Percentiles rank a stretch among this genome's conserved stretches.
Evolutionary conservation across 2,329 filamentous ascomycete species (phyloP).

Genomic region (Aspergillus tamarii): DNA sequence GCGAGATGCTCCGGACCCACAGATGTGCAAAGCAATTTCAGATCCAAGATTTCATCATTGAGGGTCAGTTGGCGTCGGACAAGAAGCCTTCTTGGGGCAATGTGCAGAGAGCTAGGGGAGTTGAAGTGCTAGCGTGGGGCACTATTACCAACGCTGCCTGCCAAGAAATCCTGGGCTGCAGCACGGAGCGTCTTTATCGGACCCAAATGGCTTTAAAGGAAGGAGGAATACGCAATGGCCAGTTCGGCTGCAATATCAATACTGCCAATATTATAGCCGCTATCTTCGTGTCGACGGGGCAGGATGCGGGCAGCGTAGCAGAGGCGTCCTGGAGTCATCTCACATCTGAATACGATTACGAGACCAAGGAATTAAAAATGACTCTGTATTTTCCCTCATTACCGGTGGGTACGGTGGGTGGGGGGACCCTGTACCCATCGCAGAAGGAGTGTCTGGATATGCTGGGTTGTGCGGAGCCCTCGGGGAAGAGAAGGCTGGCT

Average conservation of each 20-base stretch:
- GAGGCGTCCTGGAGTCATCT: slow-evolving; percentile 28
- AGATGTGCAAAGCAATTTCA: not conserved
- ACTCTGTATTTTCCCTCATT: slow-evolving; percentile 31
- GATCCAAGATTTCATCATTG: slow-evolving; percentile 17
- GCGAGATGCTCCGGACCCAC: slow-evolving; percentile 14
- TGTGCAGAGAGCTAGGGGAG: slow-evolving; percentile 24
- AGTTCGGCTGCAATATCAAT: slow-evolving; percentile 24
- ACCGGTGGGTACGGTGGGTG: slow-evolving; percentile 30
- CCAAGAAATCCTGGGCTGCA: slow-evolving; percentile 22
- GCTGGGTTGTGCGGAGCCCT: slow-evolving; percentile 25
- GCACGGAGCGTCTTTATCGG: slow-evolving; percentile 18
- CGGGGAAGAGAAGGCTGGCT: slow-evolving; percentile 29
- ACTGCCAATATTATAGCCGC: slow-evolving; percentile 25
- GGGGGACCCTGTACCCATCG: slow-evolving; percentile 27
- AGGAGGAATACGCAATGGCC: slow-evolving; percentile 22
- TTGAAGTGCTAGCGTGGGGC: slow-evolving; percentile 32
- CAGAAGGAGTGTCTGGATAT: slow-evolving; percentile 31
- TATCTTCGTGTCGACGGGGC: slow-evolving; percentile 30
- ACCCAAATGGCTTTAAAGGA: slow-evolving; percentile 16
- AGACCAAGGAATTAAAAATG: slow-evolving; percentile 24
- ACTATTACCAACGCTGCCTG: slow-evolving; percentile 23
- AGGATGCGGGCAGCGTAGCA: slow-evolving; percentile 26
- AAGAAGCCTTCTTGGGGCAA: slow-evolving; percentile 32
- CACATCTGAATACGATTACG: slow-evolving; percentile 23
- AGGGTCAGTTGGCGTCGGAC: slow-evolving; percentile 29